Percentiles rank a stretch among this genome's conserved stretches.
Conservation (phyloP, 371 early-diverging fungal genomes). For the Saksenaea vasiformis region DNA sequence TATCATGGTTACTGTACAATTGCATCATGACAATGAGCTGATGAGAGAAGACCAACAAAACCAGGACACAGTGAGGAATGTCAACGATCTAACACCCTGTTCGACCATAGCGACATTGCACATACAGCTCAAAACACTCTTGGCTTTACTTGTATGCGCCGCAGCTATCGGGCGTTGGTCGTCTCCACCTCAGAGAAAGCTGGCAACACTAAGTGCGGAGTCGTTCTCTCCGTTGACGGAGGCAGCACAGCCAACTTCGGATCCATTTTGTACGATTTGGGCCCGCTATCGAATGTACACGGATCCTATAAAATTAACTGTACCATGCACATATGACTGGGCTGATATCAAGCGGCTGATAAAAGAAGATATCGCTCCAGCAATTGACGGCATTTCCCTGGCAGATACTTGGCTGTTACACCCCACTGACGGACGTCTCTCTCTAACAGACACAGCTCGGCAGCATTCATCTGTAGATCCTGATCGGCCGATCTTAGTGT, state of each 20-base stretch:
- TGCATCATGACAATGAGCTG: not conserved
- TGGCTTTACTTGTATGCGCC: not conserved
- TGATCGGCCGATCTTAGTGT: not conserved
- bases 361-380: slow-evolving; percentile 5
- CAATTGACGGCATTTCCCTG: not conserved
- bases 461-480: not conserved
- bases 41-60: not conserved
- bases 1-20: not conserved
- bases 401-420: slow-evolving; percentile 5
- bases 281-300: not conserved
- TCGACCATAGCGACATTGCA: not conserved
- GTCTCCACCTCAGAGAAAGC: not conserved
- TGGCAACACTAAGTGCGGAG: not conserved
- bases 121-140: not conserved
- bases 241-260: not conserved
- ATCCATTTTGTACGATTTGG: slow-evolving; percentile 1
- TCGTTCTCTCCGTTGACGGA: not conserved
- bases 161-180: not conserved
- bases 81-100: not conserved
- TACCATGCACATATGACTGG: slow-evolving; percentile 6
- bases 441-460: not conserved
- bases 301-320: slow-evolving; percentile 4
- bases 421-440: not conserved
- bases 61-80: not conserved
- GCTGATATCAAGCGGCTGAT: slow-evolving; percentile 6